phyloP scores from a whole-genome alignment of 805 yeast species.

The Candida yuanshanica region DNA sequence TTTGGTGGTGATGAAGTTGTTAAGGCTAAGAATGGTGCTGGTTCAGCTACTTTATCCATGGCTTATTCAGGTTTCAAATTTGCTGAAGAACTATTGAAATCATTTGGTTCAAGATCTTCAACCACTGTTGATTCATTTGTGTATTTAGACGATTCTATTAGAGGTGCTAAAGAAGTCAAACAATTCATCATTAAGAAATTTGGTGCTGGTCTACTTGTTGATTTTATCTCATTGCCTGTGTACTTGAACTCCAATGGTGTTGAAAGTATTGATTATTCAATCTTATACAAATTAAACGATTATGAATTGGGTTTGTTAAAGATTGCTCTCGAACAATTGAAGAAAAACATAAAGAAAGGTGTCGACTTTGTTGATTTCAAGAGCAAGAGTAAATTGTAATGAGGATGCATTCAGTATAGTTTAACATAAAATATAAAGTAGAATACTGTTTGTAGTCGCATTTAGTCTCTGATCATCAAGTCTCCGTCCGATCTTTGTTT shows the following conservation, averaged over 20 bases:
- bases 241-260: conserved; percentile 50
- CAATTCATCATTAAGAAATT: conserved; percentile 16
- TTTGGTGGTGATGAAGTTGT: conserved; percentile 89
- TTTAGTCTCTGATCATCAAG: too few relatives aligned
- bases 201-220: conserved; percentile 16
- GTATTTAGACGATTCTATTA: conserved; percentile 42
- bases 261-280: conserved; percentile 45
- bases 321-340: conserved; percentile 50
- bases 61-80: conserved; percentile 80
- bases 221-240: conserved; percentile 62
- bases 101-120: conserved; percentile 36
- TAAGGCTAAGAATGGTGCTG: conserved; percentile 78
- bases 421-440: too few relatives aligned
- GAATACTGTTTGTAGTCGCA: neutral
- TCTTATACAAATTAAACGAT: conserved; percentile 42
- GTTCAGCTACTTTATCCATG: conserved; percentile 83
- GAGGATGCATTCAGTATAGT: too few relatives aligned
- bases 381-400: conserved; percentile 20
- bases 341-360: conserved; percentile 56
- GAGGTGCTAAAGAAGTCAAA: conserved; percentile 18
- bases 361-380: conserved; percentile 35
- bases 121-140: conserved; percentile 42
- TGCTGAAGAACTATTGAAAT: conserved; percentile 59
- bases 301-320: conserved; percentile 52
- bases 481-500: too few relatives aligned